Base-by-base conservation (phyloP, 345 rosid genomes). In the Pistacia atlantica region DNA sequence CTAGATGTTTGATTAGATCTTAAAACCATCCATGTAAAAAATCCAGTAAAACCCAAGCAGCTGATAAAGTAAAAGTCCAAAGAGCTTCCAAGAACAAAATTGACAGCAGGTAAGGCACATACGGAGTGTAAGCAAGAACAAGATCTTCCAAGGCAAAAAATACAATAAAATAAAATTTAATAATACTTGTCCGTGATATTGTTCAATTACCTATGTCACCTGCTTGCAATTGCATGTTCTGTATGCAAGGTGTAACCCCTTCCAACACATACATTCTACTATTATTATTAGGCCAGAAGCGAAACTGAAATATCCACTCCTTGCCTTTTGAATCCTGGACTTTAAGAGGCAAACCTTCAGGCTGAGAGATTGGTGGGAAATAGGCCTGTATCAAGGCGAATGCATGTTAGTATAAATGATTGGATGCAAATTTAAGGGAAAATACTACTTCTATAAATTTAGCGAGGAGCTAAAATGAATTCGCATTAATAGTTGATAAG, bases 251-350 rank as follows among this genome's bases (percentile, higher is more conserved):
- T 63, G 91, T 89, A 76, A 93, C 97, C 54, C 99, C 98, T 79
- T 93, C 99, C 77, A 96, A 81, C 81, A 93, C 93, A 90, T 96
- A 96, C 88, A 92, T 93, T 84, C 98, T 90, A 82, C 98, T 92
- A 78, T 90, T 90, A 75, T 83, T 89, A 88, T 90, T 96, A 35
- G 98, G 93, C 97, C 97, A 96, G 81, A 93, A 96, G 80, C 97
- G 98, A 83, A 93, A 93, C 83, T 88, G 98, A 84, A 96, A 96
- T 82, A 84, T 82, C 99, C 99, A 96, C 77, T 92, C 99, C 81
- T 85, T 91, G 79, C 99, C 99, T 87, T 82, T 92, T 69, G 97
- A 79, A 86, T 96, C 99, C 87, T 90, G 95, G 79, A 96, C 88
- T 84, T 86, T 90, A 74, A 96, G 95, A 49, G 99, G 99, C 71